These are phyloP conservation scores for Mortierella hygrophila DNA, from an alignment of 192 early-diverging fungal genomes.

Conservation along the genomic window DNA sequence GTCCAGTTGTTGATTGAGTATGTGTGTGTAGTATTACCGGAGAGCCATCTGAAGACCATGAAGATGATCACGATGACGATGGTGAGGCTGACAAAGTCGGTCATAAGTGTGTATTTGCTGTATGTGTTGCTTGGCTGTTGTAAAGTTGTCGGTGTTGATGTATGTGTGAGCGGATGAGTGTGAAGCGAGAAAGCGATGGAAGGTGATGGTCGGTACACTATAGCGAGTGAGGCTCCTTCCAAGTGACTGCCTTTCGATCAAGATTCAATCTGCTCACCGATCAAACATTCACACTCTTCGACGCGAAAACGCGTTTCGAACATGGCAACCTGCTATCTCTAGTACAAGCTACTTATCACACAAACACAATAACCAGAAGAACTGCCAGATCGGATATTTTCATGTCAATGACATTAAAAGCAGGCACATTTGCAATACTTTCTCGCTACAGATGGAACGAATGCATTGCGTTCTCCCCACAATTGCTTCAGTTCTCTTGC, in stretches of 20 bases:
- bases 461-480: too few species aligned
- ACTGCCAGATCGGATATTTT: too few species aligned
- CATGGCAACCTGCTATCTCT: too few species aligned
- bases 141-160: background rate
- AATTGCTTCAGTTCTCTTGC: too few species aligned
- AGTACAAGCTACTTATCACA: too few species aligned
- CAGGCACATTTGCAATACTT: too few species aligned
- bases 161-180: background rate
- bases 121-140: background rate
- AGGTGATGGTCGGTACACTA: background rate
- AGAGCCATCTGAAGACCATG: slow-evolving; percentile 68
- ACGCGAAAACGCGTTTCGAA: too few species aligned
- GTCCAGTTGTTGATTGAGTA: background rate
- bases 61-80: slow-evolving; percentile 71
- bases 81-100: slow-evolving; percentile 69
- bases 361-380: too few species aligned
- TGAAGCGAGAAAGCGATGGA: background rate
- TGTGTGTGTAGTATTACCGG: slow-evolving; percentile 49
- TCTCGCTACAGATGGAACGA: too few species aligned
- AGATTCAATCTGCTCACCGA: background rate
- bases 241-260: background rate
- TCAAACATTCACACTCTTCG: too few species aligned
- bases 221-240: too few species aligned
- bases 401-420: too few species aligned
- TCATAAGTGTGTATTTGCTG: slow-evolving; percentile 53